Conservation (phyloP, 2,329 filamentous ascomycete species). For the Nothopassalora personata region DNA sequence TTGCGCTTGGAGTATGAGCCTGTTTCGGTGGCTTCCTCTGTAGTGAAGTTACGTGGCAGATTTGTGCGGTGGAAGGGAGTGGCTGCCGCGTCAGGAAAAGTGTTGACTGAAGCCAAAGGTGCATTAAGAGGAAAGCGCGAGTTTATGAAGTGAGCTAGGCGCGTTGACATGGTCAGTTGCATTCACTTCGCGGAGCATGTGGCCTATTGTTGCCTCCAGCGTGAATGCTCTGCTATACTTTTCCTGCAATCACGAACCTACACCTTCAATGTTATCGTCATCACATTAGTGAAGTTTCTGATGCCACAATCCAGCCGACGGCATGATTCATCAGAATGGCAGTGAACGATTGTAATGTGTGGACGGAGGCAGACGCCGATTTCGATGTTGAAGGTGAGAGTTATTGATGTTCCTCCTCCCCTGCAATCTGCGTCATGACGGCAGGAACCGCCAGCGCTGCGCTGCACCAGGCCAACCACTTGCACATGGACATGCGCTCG, state of each 20-base stretch:
- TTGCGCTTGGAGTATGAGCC: neutral
- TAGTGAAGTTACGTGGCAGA: neutral
- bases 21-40: neutral
- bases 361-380: neutral
- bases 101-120: neutral
- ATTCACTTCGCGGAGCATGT: neutral
- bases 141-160: neutral
- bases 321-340: neutral
- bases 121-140: neutral
- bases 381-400: neutral
- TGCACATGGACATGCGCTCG: neutral
- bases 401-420: neutral
- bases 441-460: neutral
- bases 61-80: neutral
- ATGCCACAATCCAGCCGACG: neutral
- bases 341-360: neutral
- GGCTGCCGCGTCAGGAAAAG: neutral
- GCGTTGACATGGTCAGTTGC: neutral
- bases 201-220: neutral
- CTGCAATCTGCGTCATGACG: conserved; percentile 3
- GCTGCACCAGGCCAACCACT: too few species aligned
- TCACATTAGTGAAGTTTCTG: too few species aligned
- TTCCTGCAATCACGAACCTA: neutral
- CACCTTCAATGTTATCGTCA: neutral
- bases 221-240: neutral